A percentile compares a stretch with the other conserved stretches of the same genome.
Conservation (phyloP, 2,329 filamentous ascomycete species). For the Triangularia verruculosa region DNA sequence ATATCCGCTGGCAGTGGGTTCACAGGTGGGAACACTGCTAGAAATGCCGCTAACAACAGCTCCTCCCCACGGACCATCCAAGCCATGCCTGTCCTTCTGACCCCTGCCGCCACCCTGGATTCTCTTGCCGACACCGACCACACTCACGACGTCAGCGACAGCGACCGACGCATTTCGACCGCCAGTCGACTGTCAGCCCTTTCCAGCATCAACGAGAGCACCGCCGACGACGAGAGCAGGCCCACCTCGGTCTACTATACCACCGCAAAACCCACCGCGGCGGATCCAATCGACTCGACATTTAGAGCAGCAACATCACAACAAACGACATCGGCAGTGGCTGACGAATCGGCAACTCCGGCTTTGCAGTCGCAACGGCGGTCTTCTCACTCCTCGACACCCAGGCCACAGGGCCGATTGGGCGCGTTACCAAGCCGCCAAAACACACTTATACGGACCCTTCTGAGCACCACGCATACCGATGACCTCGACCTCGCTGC, state of each 20-base stretch:
- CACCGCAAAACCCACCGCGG: constrained; percentile 3
- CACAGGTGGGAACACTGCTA: background rate
- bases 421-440: constrained; percentile 46
- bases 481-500: constrained; percentile 40
- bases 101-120: constrained; percentile 1
- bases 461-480: constrained; percentile 46
- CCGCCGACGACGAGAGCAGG: constrained; percentile 19
- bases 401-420: constrained; percentile 38
- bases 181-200: constrained; percentile 26
- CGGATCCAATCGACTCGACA: background rate
- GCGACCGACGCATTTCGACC: constrained; percentile 35
- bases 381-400: constrained; percentile 10
- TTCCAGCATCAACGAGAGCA: constrained; percentile 36
- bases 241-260: background rate
- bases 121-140: constrained; percentile 1
- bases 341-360: background rate
- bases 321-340: background rate
- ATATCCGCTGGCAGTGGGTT: background rate
- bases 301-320: background rate
- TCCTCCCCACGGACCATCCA: constrained; percentile 2
- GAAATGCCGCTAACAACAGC: constrained; percentile 13
- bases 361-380: background rate
- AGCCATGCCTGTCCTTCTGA: background rate
- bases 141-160: constrained; percentile 25
- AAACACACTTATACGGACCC: constrained; percentile 48